These are phyloP conservation scores for Suhomyces panamericanus DNA, from an alignment of 1,139 yeast species.

Conservation along the genomic window DNA sequence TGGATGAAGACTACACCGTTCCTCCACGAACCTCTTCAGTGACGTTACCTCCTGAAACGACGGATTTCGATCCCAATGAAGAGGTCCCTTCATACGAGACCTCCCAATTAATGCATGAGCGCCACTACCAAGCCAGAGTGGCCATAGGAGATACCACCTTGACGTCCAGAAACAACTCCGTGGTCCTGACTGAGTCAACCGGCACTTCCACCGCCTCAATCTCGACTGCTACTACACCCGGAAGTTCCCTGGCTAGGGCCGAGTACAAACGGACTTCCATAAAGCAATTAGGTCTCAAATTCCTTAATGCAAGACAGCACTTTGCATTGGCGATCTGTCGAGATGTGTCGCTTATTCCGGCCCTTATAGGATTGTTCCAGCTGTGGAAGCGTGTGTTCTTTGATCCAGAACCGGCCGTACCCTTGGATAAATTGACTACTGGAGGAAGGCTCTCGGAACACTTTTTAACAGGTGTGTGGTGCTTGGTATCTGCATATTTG, in stretches of 20 bases:
- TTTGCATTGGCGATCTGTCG: slow-evolving; percentile 70
- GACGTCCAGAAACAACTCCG: slow-evolving; percentile 1
- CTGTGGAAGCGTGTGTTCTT: slow-evolving; percentile 52
- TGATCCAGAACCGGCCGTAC: slow-evolving; percentile 21
- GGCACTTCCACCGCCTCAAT: background rate
- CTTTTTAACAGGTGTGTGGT: slow-evolving; percentile 73
- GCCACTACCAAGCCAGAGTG: slow-evolving; percentile 6
- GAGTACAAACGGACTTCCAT: slow-evolving; percentile 27
- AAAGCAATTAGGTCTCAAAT: slow-evolving; percentile 61
- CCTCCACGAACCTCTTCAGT: slow-evolving; percentile 11
- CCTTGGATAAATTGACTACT: slow-evolving; percentile 38
- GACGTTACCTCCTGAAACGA: background rate
- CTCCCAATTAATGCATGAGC: slow-evolving; percentile 38
- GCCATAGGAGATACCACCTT: background rate
- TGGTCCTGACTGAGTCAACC: slow-evolving; percentile 7
- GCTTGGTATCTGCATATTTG: slow-evolving; percentile 81
- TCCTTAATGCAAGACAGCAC: slow-evolving; percentile 75
- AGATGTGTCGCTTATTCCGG: slow-evolving; percentile 69
- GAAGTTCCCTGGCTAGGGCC: slow-evolving; percentile 8
- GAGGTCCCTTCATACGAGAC: slow-evolving; percentile 48
- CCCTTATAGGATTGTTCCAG: slow-evolving; percentile 55
- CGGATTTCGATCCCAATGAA: slow-evolving; percentile 36
- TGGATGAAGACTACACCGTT: slow-evolving; percentile 37
- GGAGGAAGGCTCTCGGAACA: slow-evolving; percentile 69
- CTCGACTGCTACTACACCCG: background rate